These are phyloP conservation scores for Monilinia fructigena DNA, from an alignment of 2,329 filamentous ascomycete species.

Conservation along the genomic window DNA sequence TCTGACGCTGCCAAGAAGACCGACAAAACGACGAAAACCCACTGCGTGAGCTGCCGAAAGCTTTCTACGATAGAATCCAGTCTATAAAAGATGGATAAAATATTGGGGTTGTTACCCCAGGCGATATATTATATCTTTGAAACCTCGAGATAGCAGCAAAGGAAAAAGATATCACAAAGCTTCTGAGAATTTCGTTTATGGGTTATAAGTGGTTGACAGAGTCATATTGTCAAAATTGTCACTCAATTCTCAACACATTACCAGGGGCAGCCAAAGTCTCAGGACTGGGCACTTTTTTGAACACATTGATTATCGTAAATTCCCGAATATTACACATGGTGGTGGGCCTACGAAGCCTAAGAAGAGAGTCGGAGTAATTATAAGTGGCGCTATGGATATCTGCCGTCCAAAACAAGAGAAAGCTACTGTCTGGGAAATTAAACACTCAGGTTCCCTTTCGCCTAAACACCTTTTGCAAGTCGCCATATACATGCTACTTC, in stretches of 20 bases:
- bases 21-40: not conserved
- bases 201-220: slow-evolving; percentile 10
- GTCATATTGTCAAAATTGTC: not conserved
- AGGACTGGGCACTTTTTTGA: slow-evolving; percentile 2
- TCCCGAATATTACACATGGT: not conserved
- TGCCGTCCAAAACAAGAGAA: not conserved
- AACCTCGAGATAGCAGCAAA: not conserved
- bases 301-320: not conserved
- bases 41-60: not conserved
- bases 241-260: not conserved
- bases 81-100: not conserved
- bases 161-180: slow-evolving; percentile 13
- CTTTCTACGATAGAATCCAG: not conserved
- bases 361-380: not conserved
- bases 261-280: not conserved
- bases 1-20: not conserved
- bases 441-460: slow-evolving; percentile 12
- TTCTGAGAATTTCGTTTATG: not conserved
- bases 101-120: not conserved
- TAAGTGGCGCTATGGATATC: slow-evolving; percentile 6
- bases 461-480: slow-evolving; percentile 17
- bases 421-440: slow-evolving; percentile 6
- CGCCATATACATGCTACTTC: slow-evolving; percentile 14
- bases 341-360: slow-evolving; percentile 1
- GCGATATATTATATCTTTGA: slow-evolving; percentile 12